Conservation (phyloP, 805 yeast genomes). For the Candida silvatica region DNA sequence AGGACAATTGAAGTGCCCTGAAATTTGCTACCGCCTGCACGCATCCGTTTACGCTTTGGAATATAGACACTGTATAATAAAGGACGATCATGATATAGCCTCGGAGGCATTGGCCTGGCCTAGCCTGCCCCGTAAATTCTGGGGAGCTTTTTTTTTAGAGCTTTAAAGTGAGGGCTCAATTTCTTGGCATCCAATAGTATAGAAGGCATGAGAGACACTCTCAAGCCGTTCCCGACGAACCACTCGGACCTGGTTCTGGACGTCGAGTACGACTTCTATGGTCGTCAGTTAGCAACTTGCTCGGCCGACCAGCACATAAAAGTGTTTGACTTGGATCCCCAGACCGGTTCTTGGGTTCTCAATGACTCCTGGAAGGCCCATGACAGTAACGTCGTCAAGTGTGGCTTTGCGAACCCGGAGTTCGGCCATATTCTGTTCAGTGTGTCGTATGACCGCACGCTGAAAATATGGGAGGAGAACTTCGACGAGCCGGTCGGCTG, state of each 20-base stretch:
- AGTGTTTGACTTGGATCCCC: slow-evolving; percentile 69
- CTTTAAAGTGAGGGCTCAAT: too few relatives aligned
- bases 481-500: slow-evolving; percentile 65
- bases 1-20: too few relatives aligned
- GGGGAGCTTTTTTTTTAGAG: too few relatives aligned
- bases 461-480: slow-evolving; percentile 87
- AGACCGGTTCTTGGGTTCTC: slow-evolving; percentile 68
- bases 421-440: slow-evolving; percentile 82
- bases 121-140: too few relatives aligned
- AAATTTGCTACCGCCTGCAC: too few relatives aligned
- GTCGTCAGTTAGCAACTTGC: slow-evolving; percentile 86
- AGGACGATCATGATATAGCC: too few relatives aligned
- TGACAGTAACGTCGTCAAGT: slow-evolving; percentile 73
- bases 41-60: too few relatives aligned
- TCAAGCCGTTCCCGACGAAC: slow-evolving; percentile 77
- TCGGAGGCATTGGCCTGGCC: too few relatives aligned
- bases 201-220: slow-evolving; percentile 22
- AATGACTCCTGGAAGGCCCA: slow-evolving; percentile 95
- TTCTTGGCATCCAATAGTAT: not conserved
- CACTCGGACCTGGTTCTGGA: slow-evolving; percentile 93
- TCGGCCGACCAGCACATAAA: slow-evolving; percentile 92
- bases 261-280: slow-evolving; percentile 87
- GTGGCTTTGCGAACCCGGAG: slow-evolving; percentile 94
- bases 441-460: slow-evolving; percentile 83
- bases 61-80: too few relatives aligned